Percentiles rank a stretch among this genome's conserved stretches.
Conservation (phyloP, 306 rosid species). For the Begonia masoniana region DNA sequence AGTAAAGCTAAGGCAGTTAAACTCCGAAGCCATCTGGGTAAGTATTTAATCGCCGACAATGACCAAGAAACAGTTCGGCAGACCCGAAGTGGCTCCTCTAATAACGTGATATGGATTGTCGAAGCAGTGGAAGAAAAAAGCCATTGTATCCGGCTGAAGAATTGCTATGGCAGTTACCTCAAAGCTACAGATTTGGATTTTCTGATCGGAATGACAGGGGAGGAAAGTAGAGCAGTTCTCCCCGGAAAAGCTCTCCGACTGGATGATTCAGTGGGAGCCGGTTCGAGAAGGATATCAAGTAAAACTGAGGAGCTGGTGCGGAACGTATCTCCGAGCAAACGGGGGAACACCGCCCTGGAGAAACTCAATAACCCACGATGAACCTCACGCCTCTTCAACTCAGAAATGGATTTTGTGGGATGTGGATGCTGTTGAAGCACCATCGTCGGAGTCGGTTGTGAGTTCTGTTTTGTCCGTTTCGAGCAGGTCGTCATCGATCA, state of each 20-base stretch:
- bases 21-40: conserved; percentile 58
- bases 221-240: conserved; percentile 24
- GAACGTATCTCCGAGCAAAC: conserved; percentile 58
- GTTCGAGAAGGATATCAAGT: conserved; percentile 68
- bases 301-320: conserved; percentile 47
- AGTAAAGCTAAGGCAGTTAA: conserved; percentile 53
- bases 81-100: conserved; percentile 41
- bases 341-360: conserved; percentile 91
- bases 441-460: conserved; percentile 15
- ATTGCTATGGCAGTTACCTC: conserved; percentile 61
- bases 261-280: conserved; percentile 82
- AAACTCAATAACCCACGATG: conserved; percentile 55
- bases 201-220: conserved; percentile 75
- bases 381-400: conserved; percentile 30
- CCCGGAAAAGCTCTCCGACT: conserved; percentile 28
- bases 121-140: conserved; percentile 41
- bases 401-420: conserved; percentile 65
- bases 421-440: conserved; percentile 23
- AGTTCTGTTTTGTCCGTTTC: conserved; percentile 17
- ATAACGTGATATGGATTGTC: conserved; percentile 40
- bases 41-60: conserved; percentile 57
- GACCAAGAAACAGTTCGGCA: conserved; percentile 66
- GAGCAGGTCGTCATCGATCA: conserved; percentile 18
- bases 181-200: conserved; percentile 51
- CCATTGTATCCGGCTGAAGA: conserved; percentile 61